Conservation (phyloP, 768 basidiomycete species). For the Punctularia strigosozonata region DNA sequence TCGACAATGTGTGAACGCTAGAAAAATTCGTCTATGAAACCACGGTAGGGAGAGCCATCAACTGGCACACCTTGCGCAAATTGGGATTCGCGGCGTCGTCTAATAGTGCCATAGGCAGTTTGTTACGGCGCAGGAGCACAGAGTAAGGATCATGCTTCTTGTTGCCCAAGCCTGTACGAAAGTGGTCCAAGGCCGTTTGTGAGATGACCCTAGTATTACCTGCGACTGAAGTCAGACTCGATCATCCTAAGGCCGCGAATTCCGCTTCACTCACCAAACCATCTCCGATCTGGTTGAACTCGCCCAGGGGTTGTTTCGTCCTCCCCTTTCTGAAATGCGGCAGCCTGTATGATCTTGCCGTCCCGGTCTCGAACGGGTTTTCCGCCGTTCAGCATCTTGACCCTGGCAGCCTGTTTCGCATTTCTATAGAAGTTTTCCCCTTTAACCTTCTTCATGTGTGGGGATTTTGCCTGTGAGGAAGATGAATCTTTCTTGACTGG, state of each 20-base stretch:
- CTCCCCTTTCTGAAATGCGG: constrained; percentile 94
- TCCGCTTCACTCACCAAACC: constrained; percentile 70
- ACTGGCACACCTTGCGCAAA: constrained; percentile 49
- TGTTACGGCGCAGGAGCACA: constrained; percentile 86
- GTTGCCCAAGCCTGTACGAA: constrained; percentile 74
- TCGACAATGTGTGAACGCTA: constrained; percentile 91
- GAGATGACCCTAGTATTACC: constrained; percentile 99
- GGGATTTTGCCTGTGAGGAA: constrained; percentile 23
- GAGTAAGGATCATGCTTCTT: constrained; percentile 94
- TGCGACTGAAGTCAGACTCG: constrained; percentile 17
- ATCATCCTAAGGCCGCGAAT: neutral
- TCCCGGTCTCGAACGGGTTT: constrained; percentile 85
- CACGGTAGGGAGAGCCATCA: neutral
- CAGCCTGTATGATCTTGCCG: constrained; percentile 88
- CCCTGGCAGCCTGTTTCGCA: constrained; percentile 74
- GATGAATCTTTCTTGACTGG: constrained; percentile 19
- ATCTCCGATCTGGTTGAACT: constrained; percentile 89
- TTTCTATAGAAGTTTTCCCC: constrained; percentile 98
- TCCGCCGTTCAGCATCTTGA: constrained; percentile 90
- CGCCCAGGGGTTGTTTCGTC: constrained; percentile 81
- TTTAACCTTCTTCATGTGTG: constrained; percentile 60
- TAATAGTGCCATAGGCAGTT: constrained; percentile 92
- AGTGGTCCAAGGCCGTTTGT: constrained; percentile 92
- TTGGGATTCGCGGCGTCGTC: constrained; percentile 82
- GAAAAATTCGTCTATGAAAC: constrained; percentile 3